Evolutionary conservation across 1,139 yeast genomes (phyloP).

Genomic region (Saccharomycopsis hybrid): DNA sequence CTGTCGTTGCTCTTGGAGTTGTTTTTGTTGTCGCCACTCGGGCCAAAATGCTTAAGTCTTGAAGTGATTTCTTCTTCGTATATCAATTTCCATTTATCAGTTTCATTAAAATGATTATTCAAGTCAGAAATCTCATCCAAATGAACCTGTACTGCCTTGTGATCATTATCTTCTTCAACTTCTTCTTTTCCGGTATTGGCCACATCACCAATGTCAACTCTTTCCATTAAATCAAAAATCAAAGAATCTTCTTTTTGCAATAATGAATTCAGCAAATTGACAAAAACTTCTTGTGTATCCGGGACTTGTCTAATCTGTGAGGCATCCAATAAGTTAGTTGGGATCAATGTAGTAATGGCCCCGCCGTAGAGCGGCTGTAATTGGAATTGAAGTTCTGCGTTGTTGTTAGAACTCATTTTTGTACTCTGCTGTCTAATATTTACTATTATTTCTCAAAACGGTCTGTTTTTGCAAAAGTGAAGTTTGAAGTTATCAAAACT

Average conservation of each 20-base stretch:
- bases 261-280: slow-evolving; percentile 32
- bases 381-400: too few species aligned
- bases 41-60: neutral
- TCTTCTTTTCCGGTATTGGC: slow-evolving; percentile 28
- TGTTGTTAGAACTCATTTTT: too few species aligned
- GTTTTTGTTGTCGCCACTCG: neutral
- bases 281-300: slow-evolving; percentile 82
- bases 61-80: slow-evolving; percentile 18
- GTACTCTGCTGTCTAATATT: too few species aligned
- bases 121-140: slow-evolving; percentile 34
- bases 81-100: slow-evolving; percentile 23
- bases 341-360: slow-evolving; percentile 54
- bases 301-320: slow-evolving; percentile 73
- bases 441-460: neutral
- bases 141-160: slow-evolving; percentile 35
- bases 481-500: neutral
- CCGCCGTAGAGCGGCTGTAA: slow-evolving; percentile 61
- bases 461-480: neutral
- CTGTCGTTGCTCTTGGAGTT: slow-evolving; percentile 1
- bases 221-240: slow-evolving; percentile 67
- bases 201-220: slow-evolving; percentile 35
- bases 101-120: slow-evolving; percentile 23
- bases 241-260: slow-evolving; percentile 49
- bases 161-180: slow-evolving; percentile 28
- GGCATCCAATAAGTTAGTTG: slow-evolving; percentile 59